Evolutionary conservation across 192 early-diverging fungal genomes (phyloP), one percentile per base, ranked within the genome.

Genomic region (Tieghemiomyces parasiticus): DNA sequence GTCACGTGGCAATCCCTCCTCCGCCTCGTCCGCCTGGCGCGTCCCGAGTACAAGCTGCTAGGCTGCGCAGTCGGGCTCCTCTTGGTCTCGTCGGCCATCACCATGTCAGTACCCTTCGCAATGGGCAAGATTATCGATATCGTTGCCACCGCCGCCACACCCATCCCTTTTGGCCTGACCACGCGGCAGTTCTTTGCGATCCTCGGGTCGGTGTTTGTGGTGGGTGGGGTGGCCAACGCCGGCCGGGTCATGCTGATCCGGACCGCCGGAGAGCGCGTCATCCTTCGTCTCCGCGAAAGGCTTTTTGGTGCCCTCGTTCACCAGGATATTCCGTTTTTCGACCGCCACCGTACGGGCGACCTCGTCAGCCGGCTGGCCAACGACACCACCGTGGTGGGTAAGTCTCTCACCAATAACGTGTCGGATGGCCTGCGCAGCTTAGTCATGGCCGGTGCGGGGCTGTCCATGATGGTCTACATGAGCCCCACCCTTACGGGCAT

Each of bases 321-420:
- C 45, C 75, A 74, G 53, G 75, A 74, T 45, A 74, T 74, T 29
- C 58, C 61, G 28, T 76, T 76, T 44, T 73, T 73, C 61, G 74
- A 76, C 53, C 50, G 29, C n/a, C 64, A 72, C 54, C 70, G 71
- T 38, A 71, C 73, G 33, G 89, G 89, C 38, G 89, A 89, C 58
- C 75, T 93, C 26, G 78, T 89, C 20, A 87, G 83, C 32, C 80
- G 89, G 25, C 70, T 93, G 53, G 81, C 84, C 33, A 77, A 74
- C 1, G 91, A 91, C 68, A 89, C 89, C 16, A 68, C 76, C 33
- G 70, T 87, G 28, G 83, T 90, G 56, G 84, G 84, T 63, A 83
- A 83, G 63, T 79, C 82, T 52, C 63, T 90, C 29, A 88, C 81
- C 0, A 81, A 81, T 61, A 86, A 86, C 61, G 72, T 90, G 45